Percentiles rank a stretch among this genome's conserved stretches.
Evolutionary conservation across 495 filamentous ascomycete species (phyloP).

Genomic region (Daldinia vernicosa): DNA sequence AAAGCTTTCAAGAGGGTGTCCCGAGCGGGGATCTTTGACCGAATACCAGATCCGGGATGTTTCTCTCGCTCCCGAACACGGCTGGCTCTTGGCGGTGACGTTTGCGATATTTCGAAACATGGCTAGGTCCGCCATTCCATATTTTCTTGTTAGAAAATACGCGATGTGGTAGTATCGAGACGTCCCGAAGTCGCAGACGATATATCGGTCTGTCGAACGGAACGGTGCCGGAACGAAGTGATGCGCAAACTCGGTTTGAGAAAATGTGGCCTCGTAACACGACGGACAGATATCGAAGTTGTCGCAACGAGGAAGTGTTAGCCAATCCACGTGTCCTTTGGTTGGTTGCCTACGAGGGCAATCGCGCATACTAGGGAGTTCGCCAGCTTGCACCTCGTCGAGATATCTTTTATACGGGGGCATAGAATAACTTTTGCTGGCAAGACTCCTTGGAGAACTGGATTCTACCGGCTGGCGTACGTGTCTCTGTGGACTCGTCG

Average conservation of each 20-base stretch:
- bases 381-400: constrained; percentile 45
- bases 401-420: constrained; percentile 50
- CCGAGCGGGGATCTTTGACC: constrained; percentile 50
- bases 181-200: constrained; percentile 57
- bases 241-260: constrained; percentile 50
- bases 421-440: constrained; percentile 34
- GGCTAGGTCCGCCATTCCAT: constrained; percentile 49
- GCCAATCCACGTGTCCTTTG: constrained; percentile 48
- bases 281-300: constrained; percentile 59
- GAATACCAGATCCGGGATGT: constrained; percentile 54
- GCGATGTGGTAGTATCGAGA: constrained; percentile 59
- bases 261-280: constrained; percentile 53
- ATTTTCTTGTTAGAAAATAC: constrained; percentile 54
- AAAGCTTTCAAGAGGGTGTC: constrained; percentile 47
- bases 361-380: constrained; percentile 47
- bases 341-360: constrained; percentile 50
- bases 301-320: constrained; percentile 53
- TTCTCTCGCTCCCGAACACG: constrained; percentile 48
- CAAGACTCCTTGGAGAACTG: constrained; percentile 35
- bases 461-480: constrained; percentile 46
- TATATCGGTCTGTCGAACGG: constrained; percentile 47
- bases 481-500: constrained; percentile 28
- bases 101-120: constrained; percentile 52
- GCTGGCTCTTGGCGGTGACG: constrained; percentile 46
- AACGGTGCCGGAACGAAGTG: constrained; percentile 50